Evolutionary conservation across 2,329 filamentous ascomycete species (phyloP), one percentile per base, ranked within the genome.

Genomic region (Colletotrichum spaethianum): DNA sequence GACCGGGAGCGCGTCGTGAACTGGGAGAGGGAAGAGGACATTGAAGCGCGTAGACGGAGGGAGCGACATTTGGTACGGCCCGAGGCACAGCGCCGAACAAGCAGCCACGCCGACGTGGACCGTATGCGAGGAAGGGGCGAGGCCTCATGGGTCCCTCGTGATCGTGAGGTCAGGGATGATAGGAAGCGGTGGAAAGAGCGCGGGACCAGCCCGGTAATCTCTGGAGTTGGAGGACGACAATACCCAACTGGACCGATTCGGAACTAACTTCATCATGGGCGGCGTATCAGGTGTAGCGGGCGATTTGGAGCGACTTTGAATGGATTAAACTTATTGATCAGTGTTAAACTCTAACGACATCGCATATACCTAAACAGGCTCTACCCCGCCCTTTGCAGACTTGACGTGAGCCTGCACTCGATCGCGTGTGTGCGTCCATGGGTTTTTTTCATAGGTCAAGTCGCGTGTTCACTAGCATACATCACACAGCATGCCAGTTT

Each of bases 91-190:
- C 80, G 85, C 57, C 79, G 86, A 55, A 85, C 86, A 3, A 87
- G 86, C 78, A 88, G 86, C 75, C 86, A 87, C 71, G 84, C 85
- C 31, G 86, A 88, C 71, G 79, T 84, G 42, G 86, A 87, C 71
- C 80, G 86, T 9, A 70, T 74, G 72, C 63, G 72, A 20, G 73
- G 73, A 20, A 52, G 67, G 23, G 56, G 46, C 20, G 70, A 72
- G 46, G 44, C 53, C 9, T 38, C 53, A 28, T 75, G 73, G 73
- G 72, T 74, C 33, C 50, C 63, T 38, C 63, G 72, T 31, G 73
- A 73, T n/a, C 73, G 73, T 23, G 73, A 74, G 8, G 26, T 63
- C 11, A 59, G 73, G 28, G 73, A 74, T 11, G 73, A 75, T n/a
- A 72, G 68, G 44, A 72, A 74, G 57, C 63, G 72, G 9, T 75